Percentiles rank a stretch among this genome's conserved stretches.
Evolutionary conservation across 768 basidiomycete species (phyloP).

Genomic region (Termitomyces titanicus): DNA sequence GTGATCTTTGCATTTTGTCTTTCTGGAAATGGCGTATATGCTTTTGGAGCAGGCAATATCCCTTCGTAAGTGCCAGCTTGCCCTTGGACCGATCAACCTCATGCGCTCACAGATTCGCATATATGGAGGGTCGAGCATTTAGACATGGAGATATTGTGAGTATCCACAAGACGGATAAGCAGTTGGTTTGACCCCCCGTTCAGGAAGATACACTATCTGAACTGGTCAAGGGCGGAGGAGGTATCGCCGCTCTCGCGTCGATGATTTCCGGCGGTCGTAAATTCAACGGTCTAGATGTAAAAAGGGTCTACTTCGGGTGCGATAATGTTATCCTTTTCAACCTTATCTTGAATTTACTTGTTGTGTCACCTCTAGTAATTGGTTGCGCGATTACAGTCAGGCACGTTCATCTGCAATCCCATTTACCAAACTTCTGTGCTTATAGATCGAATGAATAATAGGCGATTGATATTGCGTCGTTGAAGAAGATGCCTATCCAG

Average conservation of each 20-base stretch:
- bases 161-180: slow-evolving; percentile 6
- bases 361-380: slow-evolving; percentile 47
- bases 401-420: slow-evolving; percentile 33
- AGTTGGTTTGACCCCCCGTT: background rate
- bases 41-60: slow-evolving; percentile 86
- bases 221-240: slow-evolving; percentile 50
- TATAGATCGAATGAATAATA: slow-evolving; percentile 20
- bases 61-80: slow-evolving; percentile 48
- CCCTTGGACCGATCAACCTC: slow-evolving; percentile 12
- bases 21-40: slow-evolving; percentile 55
- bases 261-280: slow-evolving; percentile 62
- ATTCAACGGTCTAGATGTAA: slow-evolving; percentile 78
- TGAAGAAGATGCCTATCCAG: slow-evolving; percentile 70
- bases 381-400: slow-evolving; percentile 88
- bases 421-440: too few species aligned
- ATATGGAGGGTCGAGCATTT: slow-evolving; percentile 82
- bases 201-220: slow-evolving; percentile 72
- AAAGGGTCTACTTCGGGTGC: slow-evolving; percentile 80
- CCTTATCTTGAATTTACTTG: too few species aligned
- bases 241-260: slow-evolving; percentile 50
- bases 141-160: slow-evolving; percentile 87
- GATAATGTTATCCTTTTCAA: slow-evolving; percentile 13
- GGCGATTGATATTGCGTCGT: slow-evolving; percentile 80
- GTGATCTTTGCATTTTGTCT: slow-evolving; percentile 55
- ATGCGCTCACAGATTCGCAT: slow-evolving; percentile 55